These are phyloP conservation scores for Wallemia ichthyophaga DNA, from an alignment of 1,284 basidiomycete species.

Conservation along the genomic window DNA sequence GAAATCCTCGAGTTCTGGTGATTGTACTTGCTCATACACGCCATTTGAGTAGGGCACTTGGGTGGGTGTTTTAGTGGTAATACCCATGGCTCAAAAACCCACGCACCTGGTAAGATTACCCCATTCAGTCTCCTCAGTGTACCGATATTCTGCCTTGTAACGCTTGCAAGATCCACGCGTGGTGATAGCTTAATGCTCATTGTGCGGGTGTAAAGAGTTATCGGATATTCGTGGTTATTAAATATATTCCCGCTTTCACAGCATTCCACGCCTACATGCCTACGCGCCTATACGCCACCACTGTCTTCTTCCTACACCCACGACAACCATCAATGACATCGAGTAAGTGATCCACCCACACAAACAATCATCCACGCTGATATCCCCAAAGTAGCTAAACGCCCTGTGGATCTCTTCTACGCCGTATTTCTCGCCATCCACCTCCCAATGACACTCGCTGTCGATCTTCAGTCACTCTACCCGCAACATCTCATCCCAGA, in stretches of 20 bases:
- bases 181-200: background rate
- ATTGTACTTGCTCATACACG: conserved; percentile 25
- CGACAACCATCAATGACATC: background rate
- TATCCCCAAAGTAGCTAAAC: background rate
- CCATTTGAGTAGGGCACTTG: background rate
- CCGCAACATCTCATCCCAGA: conserved; percentile 23
- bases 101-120: background rate
- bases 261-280: too few species aligned
- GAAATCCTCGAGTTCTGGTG: conserved; percentile 38
- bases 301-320: too few species aligned
- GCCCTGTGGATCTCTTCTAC: background rate
- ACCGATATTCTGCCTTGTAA: background rate
- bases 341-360: too few species aligned
- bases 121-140: background rate
- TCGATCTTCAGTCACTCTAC: conserved; percentile 28
- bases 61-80: background rate
- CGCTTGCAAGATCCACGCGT: background rate
- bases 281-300: too few species aligned
- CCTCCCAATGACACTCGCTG: background rate
- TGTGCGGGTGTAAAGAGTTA: background rate
- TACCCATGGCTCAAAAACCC: background rate
- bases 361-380: too few species aligned
- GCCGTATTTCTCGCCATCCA: background rate
- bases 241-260: too few species aligned
- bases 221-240: too few species aligned